These are phyloP conservation scores for Chaetoscypha palmicola DNA, from an alignment of 2,329 filamentous ascomycete species.

Conservation along the genomic window DNA sequence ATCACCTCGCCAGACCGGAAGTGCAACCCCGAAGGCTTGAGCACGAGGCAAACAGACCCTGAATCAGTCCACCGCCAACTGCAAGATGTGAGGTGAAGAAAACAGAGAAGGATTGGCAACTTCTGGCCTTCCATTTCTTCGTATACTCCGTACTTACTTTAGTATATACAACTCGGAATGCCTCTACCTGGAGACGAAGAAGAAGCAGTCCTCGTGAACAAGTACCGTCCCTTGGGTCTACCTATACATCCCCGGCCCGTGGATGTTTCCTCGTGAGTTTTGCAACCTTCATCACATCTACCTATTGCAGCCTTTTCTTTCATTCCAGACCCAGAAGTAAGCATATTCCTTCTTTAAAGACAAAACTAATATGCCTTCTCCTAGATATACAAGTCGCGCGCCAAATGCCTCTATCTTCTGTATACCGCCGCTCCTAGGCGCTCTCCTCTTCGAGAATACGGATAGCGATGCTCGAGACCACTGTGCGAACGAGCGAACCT, in stretches of 20 bases:
- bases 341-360: neutral
- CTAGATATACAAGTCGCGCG: neutral
- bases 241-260: constrained; percentile 39
- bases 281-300: too few relatives aligned
- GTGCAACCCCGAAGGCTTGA: too few relatives aligned
- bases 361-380: neutral
- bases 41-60: too few relatives aligned
- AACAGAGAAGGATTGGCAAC: too few relatives aligned
- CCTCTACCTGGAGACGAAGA: constrained; percentile 12
- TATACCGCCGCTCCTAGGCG: constrained; percentile 35
- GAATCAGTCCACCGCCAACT: too few relatives aligned
- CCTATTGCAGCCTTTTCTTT: too few relatives aligned
- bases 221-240: constrained; percentile 46
- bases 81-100: too few relatives aligned
- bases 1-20: too few relatives aligned
- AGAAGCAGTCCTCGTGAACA: constrained; percentile 20
- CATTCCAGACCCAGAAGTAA: neutral
- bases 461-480: constrained; percentile 56
- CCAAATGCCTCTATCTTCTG: constrained; percentile 20
- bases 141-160: neutral
- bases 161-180: constrained; percentile 4
- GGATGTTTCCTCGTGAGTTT: constrained; percentile 15
- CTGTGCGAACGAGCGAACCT: constrained; percentile 43
- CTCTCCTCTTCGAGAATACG: constrained; percentile 59
- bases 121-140: neutral